Base-by-base conservation (phyloP, 441 rosid species). In the Viola pubescens region DNA sequence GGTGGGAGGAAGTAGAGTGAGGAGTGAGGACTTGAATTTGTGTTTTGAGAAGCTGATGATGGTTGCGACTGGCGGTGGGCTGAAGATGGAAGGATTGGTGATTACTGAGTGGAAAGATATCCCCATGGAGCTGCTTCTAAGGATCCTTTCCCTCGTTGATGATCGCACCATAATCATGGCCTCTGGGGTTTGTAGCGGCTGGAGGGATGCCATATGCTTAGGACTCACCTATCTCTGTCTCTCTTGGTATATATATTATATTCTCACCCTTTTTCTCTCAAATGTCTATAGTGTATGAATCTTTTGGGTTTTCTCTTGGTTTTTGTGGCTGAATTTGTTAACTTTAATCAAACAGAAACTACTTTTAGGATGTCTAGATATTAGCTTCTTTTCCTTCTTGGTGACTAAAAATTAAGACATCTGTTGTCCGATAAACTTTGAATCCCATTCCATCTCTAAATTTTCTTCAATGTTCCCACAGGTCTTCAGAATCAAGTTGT, bases 141-240 rank as follows among this genome's bases (percentile, higher is more conserved):
- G 85, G 68, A 82, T 92, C 48, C 66, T 84, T 60, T 77, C 81
- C 1, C 90, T 87, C 52, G 89, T 83, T 14, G 94, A 86, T 81
- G 97, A 89, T 75, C 91, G 88, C 53, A 89, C 86, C 0, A 74
- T 80, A 4, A 75, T 92, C 52, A 70, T 69, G 67, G 97, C 94
- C 69, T 85, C 96, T 70, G 90, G 87, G 63, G 85, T 92, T 69
- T 92, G 90, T 37, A 72, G 80, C 68, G 94, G 94, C 8, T 92
- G 98, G 98, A 87, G 96, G 66, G 98, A 89, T 74, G 85, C 88
- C 37, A 70, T 87, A 54, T 74, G 83, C 61, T 66, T 86, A 73
- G 98, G 90, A 52, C 83, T 84, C 59, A 84, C 94, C 40, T 89
- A 81, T 67, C 88, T 92, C 45, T 81, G 79, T 60, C 94, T 92